Evolutionary conservation across 2,329 filamentous ascomycete species (phyloP).

Genomic region (Ceratocystis colombiana): DNA sequence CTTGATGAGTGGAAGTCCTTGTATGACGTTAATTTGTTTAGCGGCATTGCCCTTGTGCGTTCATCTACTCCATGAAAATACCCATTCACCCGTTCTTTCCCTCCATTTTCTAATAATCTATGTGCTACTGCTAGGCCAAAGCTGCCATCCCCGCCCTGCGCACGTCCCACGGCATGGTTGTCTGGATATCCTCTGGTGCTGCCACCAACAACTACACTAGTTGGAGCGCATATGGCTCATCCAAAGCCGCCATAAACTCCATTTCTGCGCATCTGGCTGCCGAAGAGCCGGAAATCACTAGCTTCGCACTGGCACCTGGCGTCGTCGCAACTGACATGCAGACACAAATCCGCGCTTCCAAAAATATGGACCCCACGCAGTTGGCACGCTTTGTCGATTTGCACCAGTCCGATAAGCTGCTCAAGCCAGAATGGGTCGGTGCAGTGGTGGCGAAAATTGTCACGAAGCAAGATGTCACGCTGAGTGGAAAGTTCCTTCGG

Average conservation of each 20-base stretch:
- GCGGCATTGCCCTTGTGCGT: slow-evolving; percentile 63
- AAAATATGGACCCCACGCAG: slow-evolving; percentile 43
- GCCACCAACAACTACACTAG: slow-evolving; percentile 53
- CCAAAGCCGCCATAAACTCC: slow-evolving; percentile 77
- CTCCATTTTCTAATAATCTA: not conserved
- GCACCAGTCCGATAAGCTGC: slow-evolving; percentile 59
- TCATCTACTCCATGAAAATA: not conserved
- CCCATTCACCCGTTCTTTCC: not conserved
- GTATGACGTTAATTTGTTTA: slow-evolving; percentile 84
- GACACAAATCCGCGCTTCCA: slow-evolving; percentile 57
- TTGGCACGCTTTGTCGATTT: slow-evolving; percentile 60
- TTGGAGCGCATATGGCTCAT: slow-evolving; percentile 74
- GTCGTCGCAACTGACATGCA: slow-evolving; percentile 89
- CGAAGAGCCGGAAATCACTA: slow-evolving; percentile 68
- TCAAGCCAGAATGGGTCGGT: slow-evolving; percentile 76
- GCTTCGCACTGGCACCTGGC: slow-evolving; percentile 64
- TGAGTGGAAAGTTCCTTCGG: slow-evolving; percentile 69
- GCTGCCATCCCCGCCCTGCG: slow-evolving; percentile 60
- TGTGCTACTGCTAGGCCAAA: slow-evolving; percentile 45
- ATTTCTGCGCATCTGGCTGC: slow-evolving; percentile 59
- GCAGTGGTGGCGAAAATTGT: slow-evolving; percentile 75
- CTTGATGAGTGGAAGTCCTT: slow-evolving; percentile 61
- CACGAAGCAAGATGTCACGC: slow-evolving; percentile 49
- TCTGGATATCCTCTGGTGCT: slow-evolving; percentile 75
- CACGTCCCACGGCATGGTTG: slow-evolving; percentile 56